phyloP scores from a whole-genome alignment of 108 stramenopile genomes.

The Cyclostephanos invisitatus region DNA sequence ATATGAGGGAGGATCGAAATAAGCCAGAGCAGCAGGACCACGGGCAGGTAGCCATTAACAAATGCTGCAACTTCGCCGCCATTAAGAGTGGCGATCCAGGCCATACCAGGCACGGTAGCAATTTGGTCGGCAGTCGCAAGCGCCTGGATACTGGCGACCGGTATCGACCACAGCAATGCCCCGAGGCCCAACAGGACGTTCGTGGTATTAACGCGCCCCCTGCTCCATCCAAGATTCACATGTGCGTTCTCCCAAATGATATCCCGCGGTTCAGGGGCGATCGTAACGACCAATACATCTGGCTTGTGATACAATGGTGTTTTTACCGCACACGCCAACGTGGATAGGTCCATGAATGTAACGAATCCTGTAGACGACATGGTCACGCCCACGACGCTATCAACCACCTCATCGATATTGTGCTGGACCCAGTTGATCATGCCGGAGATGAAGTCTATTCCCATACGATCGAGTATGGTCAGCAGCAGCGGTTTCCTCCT shows the following conservation, averaged over 20 bases:
- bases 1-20: slow-evolving; percentile 77
- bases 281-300: slow-evolving; percentile 55
- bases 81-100: slow-evolving; percentile 36
- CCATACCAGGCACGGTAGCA: slow-evolving; percentile 47
- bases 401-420: slow-evolving; percentile 57
- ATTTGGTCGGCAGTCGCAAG: slow-evolving; percentile 76
- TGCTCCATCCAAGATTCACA: slow-evolving; percentile 49
- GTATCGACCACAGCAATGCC: slow-evolving; percentile 86
- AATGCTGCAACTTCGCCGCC: slow-evolving; percentile 61
- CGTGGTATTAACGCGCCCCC: slow-evolving; percentile 61
- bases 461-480: slow-evolving; percentile 38
- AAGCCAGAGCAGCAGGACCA: slow-evolving; percentile 74
- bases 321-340: slow-evolving; percentile 72
- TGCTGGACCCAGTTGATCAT: slow-evolving; percentile 31
- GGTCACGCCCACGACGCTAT: slow-evolving; percentile 68
- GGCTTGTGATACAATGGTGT: slow-evolving; percentile 75
- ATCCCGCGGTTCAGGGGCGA: slow-evolving; percentile 87
- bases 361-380: slow-evolving; percentile 91
- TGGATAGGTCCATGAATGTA: slow-evolving; percentile 82
- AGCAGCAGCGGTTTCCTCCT: slow-evolving; percentile 34
- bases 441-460: slow-evolving; percentile 44
- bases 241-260: slow-evolving; percentile 88
- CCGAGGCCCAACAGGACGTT: slow-evolving; percentile 70
- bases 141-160: slow-evolving; percentile 80
- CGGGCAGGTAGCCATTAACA: slow-evolving; percentile 91